Conservation (phyloP, 129 eudicot genomes). For the Apium graveolens region DNA sequence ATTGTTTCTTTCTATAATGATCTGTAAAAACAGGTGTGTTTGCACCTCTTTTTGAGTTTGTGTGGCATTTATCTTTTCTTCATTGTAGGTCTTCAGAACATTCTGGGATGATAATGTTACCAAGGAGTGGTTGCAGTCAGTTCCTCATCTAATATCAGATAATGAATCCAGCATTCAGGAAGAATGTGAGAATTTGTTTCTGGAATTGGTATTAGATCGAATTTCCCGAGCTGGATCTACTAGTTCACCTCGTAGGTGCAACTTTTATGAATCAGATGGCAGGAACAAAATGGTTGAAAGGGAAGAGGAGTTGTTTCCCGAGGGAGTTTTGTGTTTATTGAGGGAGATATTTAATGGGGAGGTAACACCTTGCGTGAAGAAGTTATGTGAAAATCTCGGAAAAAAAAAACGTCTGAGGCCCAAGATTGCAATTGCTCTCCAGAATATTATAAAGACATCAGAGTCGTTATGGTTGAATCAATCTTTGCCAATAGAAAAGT, state of each 20-base stretch:
- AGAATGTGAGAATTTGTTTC: conserved; percentile 86
- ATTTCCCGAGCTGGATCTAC: conserved; percentile 54
- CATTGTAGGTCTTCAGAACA: conserved; percentile 63
- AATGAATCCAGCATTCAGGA: conserved; percentile 95
- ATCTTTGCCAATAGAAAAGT: conserved; percentile 54
- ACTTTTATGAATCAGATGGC: conserved; percentile 17
- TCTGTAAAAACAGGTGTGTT: not conserved
- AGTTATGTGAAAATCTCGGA: conserved; percentile 75
- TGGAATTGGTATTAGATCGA: conserved; percentile 75
- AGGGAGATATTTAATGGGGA: conserved; percentile 65
- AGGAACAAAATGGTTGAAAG: conserved; percentile 17
- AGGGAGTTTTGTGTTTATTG: conserved; percentile 57
- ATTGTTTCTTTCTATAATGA: not conserved
- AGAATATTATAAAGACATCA: conserved; percentile 59
- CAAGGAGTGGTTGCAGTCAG: conserved; percentile 88
- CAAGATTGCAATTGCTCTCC: conserved; percentile 60
- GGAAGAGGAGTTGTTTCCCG: conserved; percentile 32
- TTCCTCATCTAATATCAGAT: conserved; percentile 67
- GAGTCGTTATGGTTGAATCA: conserved; percentile 65
- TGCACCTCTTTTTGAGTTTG: not conserved
- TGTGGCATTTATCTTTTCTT: not conserved
- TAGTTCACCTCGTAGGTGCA: conserved; percentile 7
- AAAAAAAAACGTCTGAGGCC: conserved; percentile 73
- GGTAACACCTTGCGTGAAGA: conserved; percentile 90
- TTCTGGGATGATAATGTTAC: conserved; percentile 49